phyloP scores from a whole-genome alignment of 2,329 filamentous ascomycete species.

The Thielaviopsis musarum region DNA sequence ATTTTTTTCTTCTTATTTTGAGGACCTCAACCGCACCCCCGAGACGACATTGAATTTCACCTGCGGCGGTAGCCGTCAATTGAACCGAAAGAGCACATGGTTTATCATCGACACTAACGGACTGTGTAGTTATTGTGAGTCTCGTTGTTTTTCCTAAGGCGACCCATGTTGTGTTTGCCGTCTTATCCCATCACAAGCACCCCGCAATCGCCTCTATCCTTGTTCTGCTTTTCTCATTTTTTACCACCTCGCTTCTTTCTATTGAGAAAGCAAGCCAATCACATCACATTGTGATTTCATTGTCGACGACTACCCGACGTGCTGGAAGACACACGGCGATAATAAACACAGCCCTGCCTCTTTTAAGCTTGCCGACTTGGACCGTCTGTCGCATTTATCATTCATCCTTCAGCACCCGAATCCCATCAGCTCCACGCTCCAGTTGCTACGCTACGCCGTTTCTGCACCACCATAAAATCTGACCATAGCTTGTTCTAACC shows the following conservation, averaged over 20 bases:
- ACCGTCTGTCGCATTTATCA: not conserved
- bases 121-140: not conserved
- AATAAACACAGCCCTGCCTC: not conserved
- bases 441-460: not conserved
- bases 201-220: not conserved
- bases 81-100: not conserved
- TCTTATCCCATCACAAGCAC: not conserved
- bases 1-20: no score
- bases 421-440: not conserved
- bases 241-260: not conserved
- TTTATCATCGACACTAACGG: not conserved
- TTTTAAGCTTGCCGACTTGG: not conserved
- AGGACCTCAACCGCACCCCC: no score
- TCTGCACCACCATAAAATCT: not conserved
- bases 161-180: not conserved
- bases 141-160: not conserved
- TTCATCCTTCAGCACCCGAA: not conserved
- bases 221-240: not conserved
- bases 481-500: constrained; percentile 8
- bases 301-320: not conserved
- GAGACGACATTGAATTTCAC: not conserved
- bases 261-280: not conserved
- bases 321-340: not conserved
- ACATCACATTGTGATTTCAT: not conserved
- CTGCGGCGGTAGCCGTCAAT: not conserved